A percentile compares a stretch with the other conserved stretches of the same genome.
Evolutionary conservation across 202 grass and related monocot species (phyloP).

Genomic region (Miscanthus sacchariflorus): DNA sequence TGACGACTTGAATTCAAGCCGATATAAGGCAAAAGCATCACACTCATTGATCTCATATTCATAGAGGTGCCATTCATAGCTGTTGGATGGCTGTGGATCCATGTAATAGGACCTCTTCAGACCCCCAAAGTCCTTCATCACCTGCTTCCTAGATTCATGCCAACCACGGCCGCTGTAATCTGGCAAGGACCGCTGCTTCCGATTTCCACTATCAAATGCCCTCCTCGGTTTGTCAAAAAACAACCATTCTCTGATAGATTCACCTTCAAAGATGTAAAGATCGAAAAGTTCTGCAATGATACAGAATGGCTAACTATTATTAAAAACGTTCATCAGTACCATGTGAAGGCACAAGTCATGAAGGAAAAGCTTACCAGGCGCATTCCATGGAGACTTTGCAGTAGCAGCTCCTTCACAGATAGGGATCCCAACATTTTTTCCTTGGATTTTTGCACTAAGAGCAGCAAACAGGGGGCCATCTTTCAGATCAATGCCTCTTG

Average conservation of each 20-base stretch:
- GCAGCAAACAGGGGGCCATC: conserved; percentile 93
- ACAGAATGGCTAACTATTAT: conserved; percentile 42
- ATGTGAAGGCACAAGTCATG: conserved; percentile 40
- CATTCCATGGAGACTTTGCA: conserved; percentile 94
- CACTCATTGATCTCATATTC: conserved; percentile 97
- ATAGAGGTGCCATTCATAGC: conserved; percentile 95
- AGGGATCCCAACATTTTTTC: conserved; percentile 93
- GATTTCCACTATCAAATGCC: conserved; percentile 91
- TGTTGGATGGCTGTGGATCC: conserved; percentile 85
- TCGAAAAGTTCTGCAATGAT: conserved; percentile 85
- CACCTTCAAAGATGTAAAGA: conserved; percentile 91
- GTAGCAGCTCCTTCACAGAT: conserved; percentile 98
- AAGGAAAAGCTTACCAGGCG: conserved; percentile 66
- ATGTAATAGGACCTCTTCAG: conserved; percentile 98
- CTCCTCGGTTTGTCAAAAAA: conserved; percentile 98
- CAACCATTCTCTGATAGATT: conserved; percentile 96
- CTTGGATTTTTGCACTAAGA: conserved; percentile 81
- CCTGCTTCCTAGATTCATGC: conserved; percentile 98
- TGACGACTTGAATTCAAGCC: conserved; percentile 87
- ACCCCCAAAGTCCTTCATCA: conserved; percentile 96
- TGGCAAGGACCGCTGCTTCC: conserved; percentile 96
- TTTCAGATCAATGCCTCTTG: conserved; percentile 93
- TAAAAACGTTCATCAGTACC: conserved; percentile 18
- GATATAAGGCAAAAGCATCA: conserved; percentile 83
- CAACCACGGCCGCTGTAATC: conserved; percentile 95